Conservation (phyloP, 768 basidiomycete species). For the Pholiota microspora region DNA sequence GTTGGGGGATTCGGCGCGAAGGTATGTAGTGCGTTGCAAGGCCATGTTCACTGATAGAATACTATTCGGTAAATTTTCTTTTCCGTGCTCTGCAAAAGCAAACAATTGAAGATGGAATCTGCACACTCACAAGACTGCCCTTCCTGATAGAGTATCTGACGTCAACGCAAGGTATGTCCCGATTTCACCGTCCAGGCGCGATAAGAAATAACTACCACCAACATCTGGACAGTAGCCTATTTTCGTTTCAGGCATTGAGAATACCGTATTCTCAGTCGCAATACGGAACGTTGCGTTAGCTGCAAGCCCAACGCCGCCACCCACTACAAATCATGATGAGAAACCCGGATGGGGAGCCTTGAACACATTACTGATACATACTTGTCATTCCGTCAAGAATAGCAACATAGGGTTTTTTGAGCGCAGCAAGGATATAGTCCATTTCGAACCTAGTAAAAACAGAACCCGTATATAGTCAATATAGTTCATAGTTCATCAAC, state of each 20-base stretch:
- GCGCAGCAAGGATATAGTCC: slow-evolving; percentile 66
- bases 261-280: slow-evolving; percentile 87
- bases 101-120: background rate
- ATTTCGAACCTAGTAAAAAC: slow-evolving; percentile 65
- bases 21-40: slow-evolving; percentile 94
- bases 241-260: slow-evolving; percentile 97
- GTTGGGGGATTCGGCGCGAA: slow-evolving; percentile 66
- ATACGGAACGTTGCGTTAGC: slow-evolving; percentile 86
- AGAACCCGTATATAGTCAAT: background rate
- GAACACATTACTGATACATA: slow-evolving; percentile 58
- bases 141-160: slow-evolving; percentile 65
- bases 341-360: slow-evolving; percentile 10
- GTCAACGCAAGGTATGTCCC: slow-evolving; percentile 96
- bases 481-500: slow-evolving; percentile 10
- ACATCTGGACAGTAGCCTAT: slow-evolving; percentile 93
- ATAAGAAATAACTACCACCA: slow-evolving; percentile 86
- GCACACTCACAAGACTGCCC: slow-evolving; percentile 80
- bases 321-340: slow-evolving; percentile 55
- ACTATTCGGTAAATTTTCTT: slow-evolving; percentile 2
- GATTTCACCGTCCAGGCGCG: slow-evolving; percentile 85
- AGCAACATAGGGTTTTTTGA: slow-evolving; percentile 87
- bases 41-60: slow-evolving; percentile 70
- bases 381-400: slow-evolving; percentile 91
- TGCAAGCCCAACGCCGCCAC: slow-evolving; percentile 90
- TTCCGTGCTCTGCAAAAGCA: slow-evolving; percentile 4